A percentile compares a stretch with the other conserved stretches of the same genome.
These are phyloP conservation scores for Phascolomyces articulosus DNA, from an alignment of 371 early-diverging fungal species.

Conservation along the genomic window DNA sequence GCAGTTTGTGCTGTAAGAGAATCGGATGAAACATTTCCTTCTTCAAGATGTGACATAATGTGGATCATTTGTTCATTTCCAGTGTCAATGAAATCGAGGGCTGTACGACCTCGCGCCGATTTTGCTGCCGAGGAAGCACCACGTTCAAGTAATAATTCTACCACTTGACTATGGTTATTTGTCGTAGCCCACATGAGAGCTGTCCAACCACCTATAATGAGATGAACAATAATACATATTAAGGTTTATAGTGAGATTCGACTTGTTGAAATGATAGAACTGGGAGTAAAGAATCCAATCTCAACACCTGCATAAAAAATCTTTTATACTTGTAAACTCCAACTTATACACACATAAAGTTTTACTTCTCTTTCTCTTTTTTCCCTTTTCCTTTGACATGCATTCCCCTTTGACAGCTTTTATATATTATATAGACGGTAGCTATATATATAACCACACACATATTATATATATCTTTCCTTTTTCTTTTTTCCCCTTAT, in stretches of 20 bases:
- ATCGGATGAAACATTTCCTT: not conserved
- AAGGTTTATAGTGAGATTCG: no score
- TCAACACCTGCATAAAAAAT: no score
- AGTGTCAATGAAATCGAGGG: conserved; percentile 71
- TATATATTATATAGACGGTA: no score
- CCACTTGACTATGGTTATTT: conserved; percentile 78
- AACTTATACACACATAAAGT: no score
- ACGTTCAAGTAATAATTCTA: conserved; percentile 70
- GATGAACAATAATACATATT: no score
- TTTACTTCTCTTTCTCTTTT: not conserved
- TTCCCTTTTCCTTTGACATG: not conserved
- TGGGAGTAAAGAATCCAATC: no score
- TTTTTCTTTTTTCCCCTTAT: no score
- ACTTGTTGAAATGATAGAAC: not conserved
- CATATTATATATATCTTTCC: no score
- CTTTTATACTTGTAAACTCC: no score
- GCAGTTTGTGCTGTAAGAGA: not conserved
- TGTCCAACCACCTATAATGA: conserved; percentile 85
- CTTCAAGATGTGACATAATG: conserved; percentile 32
- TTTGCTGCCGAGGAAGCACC: conserved; percentile 74
- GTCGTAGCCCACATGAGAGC: conserved; percentile 93
- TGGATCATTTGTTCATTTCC: conserved; percentile 59
- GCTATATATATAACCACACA: no score
- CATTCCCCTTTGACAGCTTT: not conserved
- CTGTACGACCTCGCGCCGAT: conserved; percentile 75